These are phyloP conservation scores for Oehlia diaphana DNA, from an alignment of 192 early-diverging fungal genomes.

Conservation along the genomic window DNA sequence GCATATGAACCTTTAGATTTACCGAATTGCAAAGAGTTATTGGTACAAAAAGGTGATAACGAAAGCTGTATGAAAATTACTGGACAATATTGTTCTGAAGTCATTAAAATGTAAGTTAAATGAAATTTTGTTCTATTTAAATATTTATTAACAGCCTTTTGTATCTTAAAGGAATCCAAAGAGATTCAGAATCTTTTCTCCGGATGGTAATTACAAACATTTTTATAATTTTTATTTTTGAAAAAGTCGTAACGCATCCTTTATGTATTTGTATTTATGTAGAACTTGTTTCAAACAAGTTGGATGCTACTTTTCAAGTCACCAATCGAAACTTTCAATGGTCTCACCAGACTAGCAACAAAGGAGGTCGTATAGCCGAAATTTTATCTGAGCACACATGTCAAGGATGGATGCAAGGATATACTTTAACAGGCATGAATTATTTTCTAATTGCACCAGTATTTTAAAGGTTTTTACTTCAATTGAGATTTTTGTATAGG, in stretches of 20 bases:
- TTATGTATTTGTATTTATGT: neutral
- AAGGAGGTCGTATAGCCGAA: slow-evolving; percentile 43
- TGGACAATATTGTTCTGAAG: neutral
- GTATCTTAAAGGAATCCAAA: slow-evolving; percentile 36
- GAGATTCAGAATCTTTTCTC: slow-evolving; percentile 44
- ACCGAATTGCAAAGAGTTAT: slow-evolving; percentile 32
- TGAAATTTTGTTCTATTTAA: neutral
- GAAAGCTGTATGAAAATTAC: neutral
- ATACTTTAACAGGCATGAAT: slow-evolving; percentile 40
- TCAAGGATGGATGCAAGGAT: slow-evolving; percentile 49
- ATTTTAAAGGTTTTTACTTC: neutral
- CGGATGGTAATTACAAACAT: slow-evolving; percentile 31
- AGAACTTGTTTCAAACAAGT: slow-evolving; percentile 40
- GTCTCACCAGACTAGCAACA: slow-evolving; percentile 30
- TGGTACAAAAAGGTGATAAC: slow-evolving; percentile 29
- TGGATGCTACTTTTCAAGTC: slow-evolving; percentile 36
- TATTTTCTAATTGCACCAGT: neutral
- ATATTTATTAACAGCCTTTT: neutral
- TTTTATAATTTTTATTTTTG: neutral
- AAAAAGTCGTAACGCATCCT: neutral
- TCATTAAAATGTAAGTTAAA: slow-evolving; percentile 1
- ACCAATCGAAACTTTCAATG: slow-evolving; percentile 47
- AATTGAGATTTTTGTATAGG: neutral
- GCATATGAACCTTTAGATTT: slow-evolving; percentile 37
- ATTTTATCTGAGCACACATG: slow-evolving; percentile 47